Conservation (phyloP, 2,329 filamentous ascomycete genomes). For the Leptographium wingfieldii region DNA sequence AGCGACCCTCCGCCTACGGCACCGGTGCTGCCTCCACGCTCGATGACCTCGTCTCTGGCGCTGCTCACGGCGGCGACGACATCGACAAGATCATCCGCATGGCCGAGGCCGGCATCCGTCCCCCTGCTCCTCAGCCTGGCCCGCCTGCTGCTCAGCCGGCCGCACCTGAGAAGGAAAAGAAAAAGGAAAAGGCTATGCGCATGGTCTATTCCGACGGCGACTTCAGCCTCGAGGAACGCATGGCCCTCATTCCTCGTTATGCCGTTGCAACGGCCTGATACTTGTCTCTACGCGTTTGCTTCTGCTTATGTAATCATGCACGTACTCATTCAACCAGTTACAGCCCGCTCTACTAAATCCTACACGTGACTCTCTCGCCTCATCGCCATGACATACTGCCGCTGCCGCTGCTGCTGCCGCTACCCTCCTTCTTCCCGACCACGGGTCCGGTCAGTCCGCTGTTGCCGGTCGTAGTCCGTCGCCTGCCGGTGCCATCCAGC, state of each 20-base stretch:
- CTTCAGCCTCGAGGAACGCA: slow-evolving; percentile 77
- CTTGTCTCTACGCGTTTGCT: too few relatives aligned
- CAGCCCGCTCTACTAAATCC: too few relatives aligned
- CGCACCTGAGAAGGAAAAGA: slow-evolving; percentile 31
- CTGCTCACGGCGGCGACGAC: slow-evolving; percentile 33
- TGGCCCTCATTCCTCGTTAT: slow-evolving; percentile 68
- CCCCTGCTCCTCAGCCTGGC: slow-evolving; percentile 28
- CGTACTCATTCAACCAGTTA: too few relatives aligned
- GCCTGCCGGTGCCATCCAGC: slow-evolving; percentile 11
- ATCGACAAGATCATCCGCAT: slow-evolving; percentile 54
- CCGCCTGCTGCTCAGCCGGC: slow-evolving; percentile 14
- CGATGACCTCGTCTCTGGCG: slow-evolving; percentile 34
- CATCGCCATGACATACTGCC: neutral
- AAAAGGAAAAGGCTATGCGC: slow-evolving; percentile 42
- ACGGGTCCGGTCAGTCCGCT: slow-evolving; percentile 15
- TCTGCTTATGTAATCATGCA: too few relatives aligned
- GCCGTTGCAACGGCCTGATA: slow-evolving; percentile 21
- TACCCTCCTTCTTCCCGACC: neutral
- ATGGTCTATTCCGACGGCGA: slow-evolving; percentile 76
- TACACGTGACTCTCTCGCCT: neutral
- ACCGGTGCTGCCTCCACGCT: slow-evolving; percentile 27
- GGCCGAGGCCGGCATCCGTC: slow-evolving; percentile 48
- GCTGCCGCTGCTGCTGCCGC: neutral
- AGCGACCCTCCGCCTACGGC: slow-evolving; percentile 13
- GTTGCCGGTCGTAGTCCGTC: slow-evolving; percentile 31